Base-by-base conservation (phyloP, 2,329 filamentous ascomycete species). In the Venturia aucupariae region DNA sequence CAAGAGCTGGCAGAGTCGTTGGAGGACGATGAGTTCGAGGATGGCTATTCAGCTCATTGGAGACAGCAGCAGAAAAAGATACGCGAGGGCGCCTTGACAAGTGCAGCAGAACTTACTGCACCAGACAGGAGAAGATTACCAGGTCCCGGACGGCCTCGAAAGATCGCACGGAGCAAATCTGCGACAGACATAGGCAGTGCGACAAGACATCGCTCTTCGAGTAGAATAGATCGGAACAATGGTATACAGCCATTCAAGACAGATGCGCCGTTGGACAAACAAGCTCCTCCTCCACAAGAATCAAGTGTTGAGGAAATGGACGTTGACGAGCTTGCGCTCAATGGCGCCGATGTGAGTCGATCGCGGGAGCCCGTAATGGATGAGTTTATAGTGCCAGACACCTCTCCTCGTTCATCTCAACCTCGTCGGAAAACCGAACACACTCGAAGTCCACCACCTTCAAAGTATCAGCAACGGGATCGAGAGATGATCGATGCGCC, bases 21-120 rank as follows among this genome's bases (percentile, higher is more conserved):
- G 17, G 64, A 63, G 19, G 60, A 65, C 19, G 59, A 65, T 41
- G 64, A 65, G 38, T 42, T 51, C 42, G 55, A 64, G n/a, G 60
- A 62, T 60, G 41, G 24, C n/a, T 10, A 19, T 17, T 44, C 35
- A 42, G 41, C 38, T 38, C 35, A 60, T 22, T 17, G 44, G 44
- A 55, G 32, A 59, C 48, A 64, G 48, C 30, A 64, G 51, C 44
- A 57, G 38, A 55, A 41, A 38, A 41, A 59, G 62, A 55, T 55
- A 54, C 44, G 19, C 13, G n/a, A 64, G 46, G 17, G 13, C 11
- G 62, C 62, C 1, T 27, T 64, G 44, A 54, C 22, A 13, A 57
- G 48, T 44, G 32, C 35, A 13, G 35, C 35, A 51, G 48, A 55
- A 13, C 44, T 64, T 8, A 55, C 30, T 30, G 62, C 42, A 19